A percentile compares a stretch with the other conserved stretches of the same genome.
These are phyloP conservation scores for Lecanicillium sp. DNA, from an alignment of 2,329 filamentous ascomycete genomes.

Conservation along the genomic window DNA sequence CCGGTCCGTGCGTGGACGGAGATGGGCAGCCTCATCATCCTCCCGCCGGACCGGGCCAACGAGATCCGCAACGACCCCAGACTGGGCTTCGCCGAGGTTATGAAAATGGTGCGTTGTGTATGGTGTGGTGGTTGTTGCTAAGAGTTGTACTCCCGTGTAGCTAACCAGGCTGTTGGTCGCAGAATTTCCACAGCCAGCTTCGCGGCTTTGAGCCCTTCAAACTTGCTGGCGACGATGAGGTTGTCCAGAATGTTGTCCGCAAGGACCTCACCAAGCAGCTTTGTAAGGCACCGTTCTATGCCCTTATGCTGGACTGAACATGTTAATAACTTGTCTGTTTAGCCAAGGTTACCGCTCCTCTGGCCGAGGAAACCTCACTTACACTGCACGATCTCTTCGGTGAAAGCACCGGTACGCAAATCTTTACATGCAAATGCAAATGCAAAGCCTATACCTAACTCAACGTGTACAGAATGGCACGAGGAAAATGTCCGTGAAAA, in stretches of 20 bases:
- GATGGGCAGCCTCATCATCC: slow-evolving; percentile 17
- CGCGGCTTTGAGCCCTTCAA: slow-evolving; percentile 17
- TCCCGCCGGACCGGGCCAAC: slow-evolving; percentile 17
- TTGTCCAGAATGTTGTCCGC: slow-evolving; percentile 15
- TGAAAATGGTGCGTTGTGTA: not conserved
- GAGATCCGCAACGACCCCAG: slow-evolving; percentile 20
- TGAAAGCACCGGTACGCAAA: slow-evolving; percentile 7
- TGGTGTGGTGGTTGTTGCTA: not conserved
- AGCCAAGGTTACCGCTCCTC: slow-evolving; percentile 14
- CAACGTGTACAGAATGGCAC: slow-evolving; percentile 14
- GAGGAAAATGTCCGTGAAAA: slow-evolving; percentile 12
- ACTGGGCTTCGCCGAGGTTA: slow-evolving; percentile 16
- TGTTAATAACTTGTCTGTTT: not conserved
- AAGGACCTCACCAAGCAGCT: slow-evolving; percentile 18
- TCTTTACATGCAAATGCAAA: not conserved
- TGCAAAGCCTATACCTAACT: not conserved
- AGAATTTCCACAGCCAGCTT: slow-evolving; percentile 15
- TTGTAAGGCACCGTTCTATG: slow-evolving; percentile 5
- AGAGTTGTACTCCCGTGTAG: too few species aligned
- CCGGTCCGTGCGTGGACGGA: slow-evolving; percentile 14
- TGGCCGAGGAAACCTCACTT: slow-evolving; percentile 11
- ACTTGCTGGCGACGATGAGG: not conserved
- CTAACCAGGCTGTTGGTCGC: not conserved
- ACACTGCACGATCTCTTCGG: slow-evolving; percentile 8
- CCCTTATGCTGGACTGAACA: not conserved